Evolutionary conservation across 2,329 filamentous ascomycete species (phyloP).

Genomic region (Trichoderma arundinaceum): DNA sequence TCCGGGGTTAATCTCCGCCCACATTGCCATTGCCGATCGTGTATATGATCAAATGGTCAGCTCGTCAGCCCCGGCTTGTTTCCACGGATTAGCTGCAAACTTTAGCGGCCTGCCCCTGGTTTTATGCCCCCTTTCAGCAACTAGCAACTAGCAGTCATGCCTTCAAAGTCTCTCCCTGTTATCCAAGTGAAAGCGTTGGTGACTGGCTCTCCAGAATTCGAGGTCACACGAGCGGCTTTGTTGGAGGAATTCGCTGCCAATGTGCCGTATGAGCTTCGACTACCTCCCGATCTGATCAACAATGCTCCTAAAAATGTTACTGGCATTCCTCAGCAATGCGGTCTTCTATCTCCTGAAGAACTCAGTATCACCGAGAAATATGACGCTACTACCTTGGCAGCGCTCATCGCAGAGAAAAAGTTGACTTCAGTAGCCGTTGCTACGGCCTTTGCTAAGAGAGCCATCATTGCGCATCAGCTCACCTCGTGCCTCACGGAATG

Average conservation of each 20-base stretch:
- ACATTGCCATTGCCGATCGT: background rate
- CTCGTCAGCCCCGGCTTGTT: background rate
- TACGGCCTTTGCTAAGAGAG: conserved; percentile 58
- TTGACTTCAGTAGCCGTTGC: conserved; percentile 49
- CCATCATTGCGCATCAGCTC: conserved; percentile 62
- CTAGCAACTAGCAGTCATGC: background rate
- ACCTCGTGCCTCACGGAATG: conserved; percentile 59
- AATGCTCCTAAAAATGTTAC: conserved; percentile 44
- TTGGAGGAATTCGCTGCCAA: conserved; percentile 42
- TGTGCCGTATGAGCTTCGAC: conserved; percentile 41
- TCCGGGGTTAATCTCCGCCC: background rate
- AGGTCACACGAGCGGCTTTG: conserved; percentile 36
- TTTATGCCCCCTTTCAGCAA: background rate
- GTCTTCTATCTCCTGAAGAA: conserved; percentile 53
- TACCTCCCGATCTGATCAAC: conserved; percentile 39
- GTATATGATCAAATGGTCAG: background rate
- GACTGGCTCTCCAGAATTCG: conserved; percentile 38
- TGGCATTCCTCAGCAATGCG: conserved; percentile 46
- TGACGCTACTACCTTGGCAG: conserved; percentile 50
- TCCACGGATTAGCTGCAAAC: background rate
- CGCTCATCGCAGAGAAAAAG: conserved; percentile 45
- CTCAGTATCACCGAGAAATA: conserved; percentile 55
- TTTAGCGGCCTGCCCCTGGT: too few relatives aligned
- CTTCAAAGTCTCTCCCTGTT: background rate
- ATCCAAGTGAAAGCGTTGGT: conserved; percentile 26